Evolutionary conservation across 345 rosid genomes (phyloP).

Genomic region (Firmiana major): DNA sequence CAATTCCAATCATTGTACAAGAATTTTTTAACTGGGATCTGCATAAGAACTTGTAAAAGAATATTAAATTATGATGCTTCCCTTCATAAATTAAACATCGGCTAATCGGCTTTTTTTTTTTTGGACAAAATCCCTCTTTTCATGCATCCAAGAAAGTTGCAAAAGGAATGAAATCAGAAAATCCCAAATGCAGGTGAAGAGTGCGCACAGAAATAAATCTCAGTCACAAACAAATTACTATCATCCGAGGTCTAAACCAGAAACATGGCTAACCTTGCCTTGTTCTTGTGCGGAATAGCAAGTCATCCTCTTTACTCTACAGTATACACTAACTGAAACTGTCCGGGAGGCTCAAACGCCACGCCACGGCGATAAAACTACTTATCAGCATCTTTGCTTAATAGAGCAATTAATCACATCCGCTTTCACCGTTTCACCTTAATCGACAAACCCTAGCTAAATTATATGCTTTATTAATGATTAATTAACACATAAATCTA

Average conservation of each 20-base stretch:
- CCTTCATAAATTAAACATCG: background rate
- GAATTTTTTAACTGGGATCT: background rate
- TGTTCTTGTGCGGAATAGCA: background rate
- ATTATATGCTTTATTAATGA: background rate
- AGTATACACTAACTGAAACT: background rate
- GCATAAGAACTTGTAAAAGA: background rate
- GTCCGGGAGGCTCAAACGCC: background rate
- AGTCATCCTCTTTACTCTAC: background rate
- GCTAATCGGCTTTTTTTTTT: background rate
- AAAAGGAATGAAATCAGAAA: background rate
- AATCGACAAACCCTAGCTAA: background rate
- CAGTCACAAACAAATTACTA: background rate
- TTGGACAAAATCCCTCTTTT: background rate
- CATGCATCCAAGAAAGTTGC: background rate
- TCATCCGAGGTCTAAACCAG: background rate
- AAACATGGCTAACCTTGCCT: background rate
- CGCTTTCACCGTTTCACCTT: background rate
- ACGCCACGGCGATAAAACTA: background rate
- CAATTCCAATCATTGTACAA: background rate
- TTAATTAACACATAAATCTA: background rate
- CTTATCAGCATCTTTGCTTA: background rate
- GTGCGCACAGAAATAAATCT: background rate
- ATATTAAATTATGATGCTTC: background rate
- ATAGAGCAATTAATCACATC: background rate
- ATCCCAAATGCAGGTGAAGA: background rate